Conservation (phyloP, 768 basidiomycete species). For the Hygrophorus russula region DNA sequence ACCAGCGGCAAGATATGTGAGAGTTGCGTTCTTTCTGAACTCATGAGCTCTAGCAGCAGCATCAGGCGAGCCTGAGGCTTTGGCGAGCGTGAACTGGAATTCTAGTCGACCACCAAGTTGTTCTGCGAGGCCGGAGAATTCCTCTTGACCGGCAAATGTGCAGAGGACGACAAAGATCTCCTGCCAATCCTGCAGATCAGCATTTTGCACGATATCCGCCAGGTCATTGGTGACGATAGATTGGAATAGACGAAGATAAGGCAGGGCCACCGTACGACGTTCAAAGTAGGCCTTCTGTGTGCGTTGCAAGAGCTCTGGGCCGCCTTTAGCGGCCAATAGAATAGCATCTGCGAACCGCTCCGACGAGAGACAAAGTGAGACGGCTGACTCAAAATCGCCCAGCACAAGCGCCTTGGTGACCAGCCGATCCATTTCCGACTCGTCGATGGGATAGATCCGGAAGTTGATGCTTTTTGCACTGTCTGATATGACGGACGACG, state of each 20-base stretch:
- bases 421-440: slow-evolving; percentile 78
- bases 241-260: slow-evolving; percentile 91
- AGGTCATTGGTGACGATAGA: slow-evolving; percentile 90
- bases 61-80: slow-evolving; percentile 36
- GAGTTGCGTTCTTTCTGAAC: slow-evolving; percentile 77
- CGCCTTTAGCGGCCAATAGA: slow-evolving; percentile 84
- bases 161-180: slow-evolving; percentile 95
- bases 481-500: slow-evolving; percentile 73
- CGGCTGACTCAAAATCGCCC: slow-evolving; percentile 92
- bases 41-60: slow-evolving; percentile 29
- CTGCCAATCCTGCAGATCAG: slow-evolving; percentile 88
- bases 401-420: slow-evolving; percentile 90
- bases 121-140: slow-evolving; percentile 82
- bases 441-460: slow-evolving; percentile 80
- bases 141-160: slow-evolving; percentile 79
- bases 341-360: slow-evolving; percentile 93
- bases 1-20: slow-evolving; percentile 89
- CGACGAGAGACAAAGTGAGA: slow-evolving; percentile 79
- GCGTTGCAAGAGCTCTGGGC: slow-evolving; percentile 71
- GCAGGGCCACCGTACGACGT: slow-evolving; percentile 57
- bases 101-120: slow-evolving; percentile 88
- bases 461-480: slow-evolving; percentile 72
- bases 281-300: slow-evolving; percentile 95
- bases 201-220: slow-evolving; percentile 90
- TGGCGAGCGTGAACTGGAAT: slow-evolving; percentile 59